Base-by-base conservation (phyloP, 2,329 filamentous ascomycete genomes). In the Alternaria sp. region DNA sequence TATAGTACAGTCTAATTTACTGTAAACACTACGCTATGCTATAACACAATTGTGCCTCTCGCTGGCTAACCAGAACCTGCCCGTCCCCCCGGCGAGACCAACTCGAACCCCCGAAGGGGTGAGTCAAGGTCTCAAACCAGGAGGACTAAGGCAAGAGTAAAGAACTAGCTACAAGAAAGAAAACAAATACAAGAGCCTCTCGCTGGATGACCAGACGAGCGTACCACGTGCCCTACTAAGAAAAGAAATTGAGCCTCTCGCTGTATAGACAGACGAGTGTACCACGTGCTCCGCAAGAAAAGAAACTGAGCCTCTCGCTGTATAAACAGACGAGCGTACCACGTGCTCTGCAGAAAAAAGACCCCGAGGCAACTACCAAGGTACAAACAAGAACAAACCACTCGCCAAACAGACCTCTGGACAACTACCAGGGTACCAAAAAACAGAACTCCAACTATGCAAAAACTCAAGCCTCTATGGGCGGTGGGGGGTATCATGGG, bases 381-480 rank as follows among this genome's bases (percentile, higher is more conserved):
- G 36, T 40, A 17, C 36, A 40, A 40, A 40, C 15, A 17, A 40
- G 36, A 40, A 17, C 36, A 40, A 17, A 17, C n/a, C 0, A n/a
- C 36, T 40, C 36, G 36, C 36, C 15, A 17, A 36, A 17, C 36
- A 40, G 36, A 40, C 36, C 36, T 40, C 36, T 40, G 36, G 36
- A 36, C 36, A 40, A 40, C 36, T 40, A 40, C 36, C 36, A 40
- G 36, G 36, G 36, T 40, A 40, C 36, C 32, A 60, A 44, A 15
- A 17, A 59, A 44, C 8, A 23, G 21, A 49, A 32, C 46, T 25
- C 15, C n/a, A 52, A 36, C 10, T 32, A 23, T 40, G n/a, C 43
- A 54, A 26, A 63, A 59, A 32, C 49, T 58, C 23, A n/a, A 61
- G 65, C 65, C 63, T 61, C 57, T 59, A 15, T 52, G 44, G 58